Percentiles rank a stretch among this genome's conserved stretches.
phyloP scores from a whole-genome alignment of 768 basidiomycete species.

The Suillus bovinus region DNA sequence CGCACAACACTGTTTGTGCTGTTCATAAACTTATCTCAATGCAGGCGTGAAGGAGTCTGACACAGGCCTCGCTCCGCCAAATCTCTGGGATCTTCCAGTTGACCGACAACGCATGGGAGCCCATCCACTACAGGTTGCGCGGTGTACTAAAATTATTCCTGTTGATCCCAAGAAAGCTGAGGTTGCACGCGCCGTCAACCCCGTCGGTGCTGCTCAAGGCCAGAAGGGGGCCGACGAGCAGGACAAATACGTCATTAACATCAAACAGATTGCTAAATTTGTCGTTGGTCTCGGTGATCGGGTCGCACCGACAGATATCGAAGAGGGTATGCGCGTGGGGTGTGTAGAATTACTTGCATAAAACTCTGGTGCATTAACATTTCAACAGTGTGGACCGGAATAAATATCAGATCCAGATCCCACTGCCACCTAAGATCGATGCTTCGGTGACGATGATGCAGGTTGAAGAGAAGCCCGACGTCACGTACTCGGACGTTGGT shows the following conservation, averaged over 20 bases:
- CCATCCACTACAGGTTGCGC: constrained; percentile 93
- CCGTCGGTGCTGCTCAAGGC: constrained; percentile 74
- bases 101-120: constrained; percentile 91
- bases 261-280: constrained; percentile 99
- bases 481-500: constrained; percentile 96
- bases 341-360: constrained; percentile 39
- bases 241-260: constrained; percentile 99
- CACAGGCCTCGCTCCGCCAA: constrained; percentile 94
- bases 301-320: constrained; percentile 96
- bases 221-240: constrained; percentile 98
- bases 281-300: constrained; percentile 97
- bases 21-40: neutral
- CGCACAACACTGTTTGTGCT: constrained; percentile 16
- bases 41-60: constrained; percentile 96
- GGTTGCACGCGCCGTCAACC: constrained; percentile 76
- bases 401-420: constrained; percentile 99
- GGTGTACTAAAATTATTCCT: constrained; percentile 98
- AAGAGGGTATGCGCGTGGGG: constrained; percentile 99
- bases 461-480: constrained; percentile 97
- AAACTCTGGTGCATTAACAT: constrained; percentile 10
- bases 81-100: constrained; percentile 95
- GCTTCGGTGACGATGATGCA: constrained; percentile 99
- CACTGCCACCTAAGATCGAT: constrained; percentile 97
- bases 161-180: constrained; percentile 75
- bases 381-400: constrained; percentile 81